A percentile compares a stretch with the other conserved stretches of the same genome.
Conservation (phyloP, 306 rosid genomes). For the Abrus pulchellus region DNA sequence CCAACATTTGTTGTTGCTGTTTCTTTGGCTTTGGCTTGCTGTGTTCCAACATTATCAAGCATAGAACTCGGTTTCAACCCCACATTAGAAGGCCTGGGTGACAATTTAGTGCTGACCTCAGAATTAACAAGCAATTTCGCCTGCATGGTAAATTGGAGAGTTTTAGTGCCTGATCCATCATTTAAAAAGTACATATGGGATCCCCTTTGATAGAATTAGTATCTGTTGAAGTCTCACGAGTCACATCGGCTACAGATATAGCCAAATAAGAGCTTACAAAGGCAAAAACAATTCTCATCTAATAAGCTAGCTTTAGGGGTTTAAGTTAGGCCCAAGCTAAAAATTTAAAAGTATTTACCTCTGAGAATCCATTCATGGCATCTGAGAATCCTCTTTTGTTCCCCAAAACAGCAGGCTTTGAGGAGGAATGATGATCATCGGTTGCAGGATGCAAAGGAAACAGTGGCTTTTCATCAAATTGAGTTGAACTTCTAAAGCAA, state of each 20-base stretch:
- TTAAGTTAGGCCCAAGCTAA: too few species aligned
- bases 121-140: slow-evolving; percentile 57
- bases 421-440: slow-evolving; percentile 62
- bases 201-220: not conserved
- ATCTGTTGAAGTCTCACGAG: too few species aligned
- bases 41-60: slow-evolving; percentile 67
- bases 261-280: too few species aligned
- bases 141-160: slow-evolving; percentile 57
- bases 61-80: slow-evolving; percentile 58
- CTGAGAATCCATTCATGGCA: slow-evolving; percentile 77
- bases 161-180: slow-evolving; percentile 27
- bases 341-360: slow-evolving; percentile 57
- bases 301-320: too few species aligned
- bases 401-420: slow-evolving; percentile 70
- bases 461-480: slow-evolving; percentile 72
- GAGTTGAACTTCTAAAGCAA: slow-evolving; percentile 60
- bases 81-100: slow-evolving; percentile 19
- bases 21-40: slow-evolving; percentile 60
- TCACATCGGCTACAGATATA: too few species aligned
- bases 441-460: slow-evolving; percentile 71
- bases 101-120: slow-evolving; percentile 49
- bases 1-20: slow-evolving; percentile 52
- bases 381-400: slow-evolving; percentile 90
- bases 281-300: too few species aligned
- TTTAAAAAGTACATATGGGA: slow-evolving; percentile 16